Conservation (phyloP, 495 filamentous ascomycete species). For the Podospora pseudoanserina region DNA sequence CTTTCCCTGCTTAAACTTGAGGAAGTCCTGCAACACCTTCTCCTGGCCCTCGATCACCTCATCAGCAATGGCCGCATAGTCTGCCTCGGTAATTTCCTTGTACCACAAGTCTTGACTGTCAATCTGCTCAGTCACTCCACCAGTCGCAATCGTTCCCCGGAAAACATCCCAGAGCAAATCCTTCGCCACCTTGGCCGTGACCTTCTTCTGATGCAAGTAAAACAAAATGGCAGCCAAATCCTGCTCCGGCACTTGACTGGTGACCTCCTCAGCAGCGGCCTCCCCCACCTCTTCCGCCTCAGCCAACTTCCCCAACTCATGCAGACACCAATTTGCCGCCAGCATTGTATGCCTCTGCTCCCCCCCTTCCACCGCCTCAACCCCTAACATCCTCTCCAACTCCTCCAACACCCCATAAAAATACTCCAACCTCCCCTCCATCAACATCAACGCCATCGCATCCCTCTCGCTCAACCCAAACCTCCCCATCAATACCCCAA, state of each 20-base stretch:
- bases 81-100: slow-evolving; percentile 53
- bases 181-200: slow-evolving; percentile 77
- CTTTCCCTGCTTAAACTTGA: slow-evolving; percentile 53
- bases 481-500: slow-evolving; percentile 53
- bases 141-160: slow-evolving; percentile 37
- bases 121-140: slow-evolving; percentile 56
- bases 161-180: slow-evolving; percentile 62
- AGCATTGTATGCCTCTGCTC: slow-evolving; percentile 32
- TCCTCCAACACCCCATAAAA: slow-evolving; percentile 69
- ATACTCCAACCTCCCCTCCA: slow-evolving; percentile 79
- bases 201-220: slow-evolving; percentile 58
- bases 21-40: slow-evolving; percentile 67
- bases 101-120: slow-evolving; percentile 64
- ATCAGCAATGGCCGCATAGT: slow-evolving; percentile 58
- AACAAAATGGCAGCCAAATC: slow-evolving; percentile 65
- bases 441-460: slow-evolving; percentile 70
- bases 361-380: slow-evolving; percentile 25
- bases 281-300: slow-evolving; percentile 26
- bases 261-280: slow-evolving; percentile 34
- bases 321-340: slow-evolving; percentile 71
- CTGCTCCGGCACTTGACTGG: slow-evolving; percentile 50
- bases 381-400: slow-evolving; percentile 42
- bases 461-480: slow-evolving; percentile 79
- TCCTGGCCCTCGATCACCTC: slow-evolving; percentile 46
- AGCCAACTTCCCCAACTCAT: slow-evolving; percentile 77